A percentile compares a stretch with the other conserved stretches of the same genome.
Evolutionary conservation across 768 basidiomycete genomes (phyloP).

Genomic region (Leccinum subgranulosum): DNA sequence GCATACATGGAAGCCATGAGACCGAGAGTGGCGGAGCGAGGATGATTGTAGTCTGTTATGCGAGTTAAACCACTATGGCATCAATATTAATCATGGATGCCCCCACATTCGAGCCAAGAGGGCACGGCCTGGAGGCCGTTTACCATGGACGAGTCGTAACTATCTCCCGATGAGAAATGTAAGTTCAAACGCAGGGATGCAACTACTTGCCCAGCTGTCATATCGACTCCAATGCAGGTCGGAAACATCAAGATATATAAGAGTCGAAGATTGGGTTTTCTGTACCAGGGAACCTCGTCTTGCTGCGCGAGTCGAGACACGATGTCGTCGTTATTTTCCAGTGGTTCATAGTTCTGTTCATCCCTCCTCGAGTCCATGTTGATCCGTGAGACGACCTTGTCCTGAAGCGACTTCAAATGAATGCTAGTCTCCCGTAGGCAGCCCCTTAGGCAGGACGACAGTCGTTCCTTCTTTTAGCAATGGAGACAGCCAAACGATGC

Average conservation of each 20-base stretch:
- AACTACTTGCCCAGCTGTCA: neutral
- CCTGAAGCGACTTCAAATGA: no score
- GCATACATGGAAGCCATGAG: neutral
- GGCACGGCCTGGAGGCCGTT: neutral
- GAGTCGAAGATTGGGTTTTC: conserved; percentile 53
- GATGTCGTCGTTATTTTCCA: conserved; percentile 1
- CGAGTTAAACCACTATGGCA: neutral
- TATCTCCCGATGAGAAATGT: neutral
- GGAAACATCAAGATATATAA: conserved; percentile 58
- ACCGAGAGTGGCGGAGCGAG: neutral
- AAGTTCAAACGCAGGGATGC: neutral
- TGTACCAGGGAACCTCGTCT: conserved; percentile 59
- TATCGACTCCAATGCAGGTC: conserved; percentile 19
- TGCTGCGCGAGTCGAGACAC: conserved; percentile 26
- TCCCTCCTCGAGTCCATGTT: neutral
- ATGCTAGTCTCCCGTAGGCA: no score
- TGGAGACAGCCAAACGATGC: no score
- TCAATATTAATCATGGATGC: neutral
- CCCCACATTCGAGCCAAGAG: neutral
- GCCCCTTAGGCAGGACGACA: no score
- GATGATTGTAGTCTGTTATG: neutral
- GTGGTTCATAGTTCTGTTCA: neutral
- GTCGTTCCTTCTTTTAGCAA: no score
- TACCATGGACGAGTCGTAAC: neutral
- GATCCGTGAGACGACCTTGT: no score